Evolutionary conservation across 2,329 filamentous ascomycete species (phyloP), one percentile per base, ranked within the genome.

Genomic region (Thielaviopsis euricoi): DNA sequence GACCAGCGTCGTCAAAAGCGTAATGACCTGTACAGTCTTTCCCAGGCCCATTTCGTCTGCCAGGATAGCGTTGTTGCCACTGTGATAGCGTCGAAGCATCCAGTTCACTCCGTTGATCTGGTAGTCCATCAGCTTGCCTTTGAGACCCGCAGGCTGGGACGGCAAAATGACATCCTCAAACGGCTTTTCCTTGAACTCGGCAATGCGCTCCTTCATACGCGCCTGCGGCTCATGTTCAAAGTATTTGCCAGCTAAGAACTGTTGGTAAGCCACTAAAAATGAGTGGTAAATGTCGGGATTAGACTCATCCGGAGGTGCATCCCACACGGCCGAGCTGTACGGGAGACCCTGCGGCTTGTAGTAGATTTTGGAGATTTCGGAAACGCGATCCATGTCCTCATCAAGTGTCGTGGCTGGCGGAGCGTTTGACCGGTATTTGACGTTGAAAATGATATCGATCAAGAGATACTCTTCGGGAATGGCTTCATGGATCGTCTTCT

Each of bases 1-100:
- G 23, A 85, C 76, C 43, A 97, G 71, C 0, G 85, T 83, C 1
- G 87, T 82, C 61, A 97, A 78, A 62, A 95, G 80, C 2, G 84
- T 81, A 61, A 97, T 86, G 56, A 96, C 83, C 67, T 98, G 93
- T 33, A 98, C 88, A 0, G 93, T 98, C 73, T 98, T 98, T 33
- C 93, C 93, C 1, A 98, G 79, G 48, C 93, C 93, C 93, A 98
- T 98, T 67, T 98, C 93, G 66, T 98, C 93, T 0, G 93, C 93
- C 6, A 97, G 78, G 60, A 97, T 91, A 26, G 89, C 86, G 65
- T 93, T 97, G 66, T 87, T 83, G 63, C 83, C 77, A 55, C 80
- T 76, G 65, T 89, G 86, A 75, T 88, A 97, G 66, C 93, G 93
- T 68, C 87, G 90, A 60, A 95, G 84, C 2, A 98, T 79, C 90